Percentiles rank a stretch among this genome's conserved stretches.
Evolutionary conservation across 768 basidiomycete genomes (phyloP).

Genomic region (Saitozyma sp.): DNA sequence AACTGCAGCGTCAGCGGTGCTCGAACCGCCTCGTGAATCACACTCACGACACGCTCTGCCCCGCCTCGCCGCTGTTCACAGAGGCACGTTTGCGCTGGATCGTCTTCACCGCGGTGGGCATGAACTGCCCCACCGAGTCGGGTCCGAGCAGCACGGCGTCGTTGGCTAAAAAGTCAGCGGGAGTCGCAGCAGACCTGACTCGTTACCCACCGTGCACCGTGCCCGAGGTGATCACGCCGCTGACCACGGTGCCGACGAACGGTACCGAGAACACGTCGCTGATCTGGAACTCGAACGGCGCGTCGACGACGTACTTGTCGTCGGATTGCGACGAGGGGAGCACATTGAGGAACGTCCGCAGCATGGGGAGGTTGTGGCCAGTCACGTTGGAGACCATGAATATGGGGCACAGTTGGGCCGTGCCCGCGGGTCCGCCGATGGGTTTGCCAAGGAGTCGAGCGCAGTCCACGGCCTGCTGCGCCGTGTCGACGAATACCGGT

Average conservation of each 20-base stretch:
- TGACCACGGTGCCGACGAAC: slow-evolving; percentile 48
- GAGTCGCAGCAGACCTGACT: background rate
- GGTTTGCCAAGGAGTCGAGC: slow-evolving; percentile 43
- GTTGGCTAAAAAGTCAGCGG: slow-evolving; percentile 67
- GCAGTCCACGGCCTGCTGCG: slow-evolving; percentile 70
- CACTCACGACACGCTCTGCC: slow-evolving; percentile 77
- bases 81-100: slow-evolving; percentile 93
- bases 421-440: slow-evolving; percentile 9
- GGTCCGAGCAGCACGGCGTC: slow-evolving; percentile 84
- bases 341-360: slow-evolving; percentile 87
- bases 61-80: slow-evolving; percentile 84
- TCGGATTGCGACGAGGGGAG: slow-evolving; percentile 85
- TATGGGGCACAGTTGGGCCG: slow-evolving; percentile 75
- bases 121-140: slow-evolving; percentile 86
- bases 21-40: background rate
- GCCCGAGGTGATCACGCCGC: slow-evolving; percentile 51
- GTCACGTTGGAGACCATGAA: slow-evolving; percentile 93
- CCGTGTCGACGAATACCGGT: slow-evolving; percentile 64
- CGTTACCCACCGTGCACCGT: slow-evolving; percentile 31
- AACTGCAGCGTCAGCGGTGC: slow-evolving; percentile 35
- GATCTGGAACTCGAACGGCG: slow-evolving; percentile 54
- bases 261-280: slow-evolving; percentile 55
- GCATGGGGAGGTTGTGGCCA: slow-evolving; percentile 81
- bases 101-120: slow-evolving; percentile 74
- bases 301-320: slow-evolving; percentile 71